A percentile compares a stretch with the other conserved stretches of the same genome.
Evolutionary conservation across 179 eudicot species (phyloP).

Genomic region (Spergularia azorica): DNA sequence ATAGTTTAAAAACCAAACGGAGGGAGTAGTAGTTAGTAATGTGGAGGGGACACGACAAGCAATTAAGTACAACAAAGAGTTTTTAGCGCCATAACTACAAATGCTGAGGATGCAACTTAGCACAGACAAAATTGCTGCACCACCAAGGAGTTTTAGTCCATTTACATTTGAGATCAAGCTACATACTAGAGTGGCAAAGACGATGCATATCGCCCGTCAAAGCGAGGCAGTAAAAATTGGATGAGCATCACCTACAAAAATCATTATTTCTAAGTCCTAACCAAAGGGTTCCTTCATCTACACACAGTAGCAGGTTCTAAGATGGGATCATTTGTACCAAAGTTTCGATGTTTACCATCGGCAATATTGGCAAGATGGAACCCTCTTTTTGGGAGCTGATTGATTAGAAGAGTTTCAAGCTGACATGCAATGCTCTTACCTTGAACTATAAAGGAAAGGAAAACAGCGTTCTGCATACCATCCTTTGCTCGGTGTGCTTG

Average conservation of each 20-base stretch:
- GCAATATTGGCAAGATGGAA: constrained; percentile 74
- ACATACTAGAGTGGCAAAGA: background rate
- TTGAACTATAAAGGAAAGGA: constrained; percentile 67
- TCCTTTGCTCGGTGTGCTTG: constrained; percentile 75
- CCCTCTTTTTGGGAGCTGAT: constrained; percentile 80
- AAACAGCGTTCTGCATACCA: constrained; percentile 65
- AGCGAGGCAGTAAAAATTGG: background rate
- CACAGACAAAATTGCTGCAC: constrained; percentile 44
- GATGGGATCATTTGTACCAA: constrained; percentile 58
- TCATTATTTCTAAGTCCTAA: background rate
- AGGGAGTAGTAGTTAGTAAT: background rate
- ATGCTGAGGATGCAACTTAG: constrained; percentile 22
- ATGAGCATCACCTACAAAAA: constrained; percentile 18
- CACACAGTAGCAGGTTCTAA: constrained; percentile 39
- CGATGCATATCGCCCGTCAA: background rate
- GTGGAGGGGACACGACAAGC: no score
- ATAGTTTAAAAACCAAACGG: background rate
- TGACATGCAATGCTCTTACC: constrained; percentile 94
- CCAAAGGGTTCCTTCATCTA: constrained; percentile 9
- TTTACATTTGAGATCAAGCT: constrained; percentile 9
- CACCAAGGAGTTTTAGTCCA: constrained; percentile 13
- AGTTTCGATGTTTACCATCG: constrained; percentile 93
- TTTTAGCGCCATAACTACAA: background rate
- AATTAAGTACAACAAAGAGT: background rate
- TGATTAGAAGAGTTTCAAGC: constrained; percentile 88